Conservation (phyloP, 495 filamentous ascomycete genomes). For the Aspergillus egyptiacus region DNA sequence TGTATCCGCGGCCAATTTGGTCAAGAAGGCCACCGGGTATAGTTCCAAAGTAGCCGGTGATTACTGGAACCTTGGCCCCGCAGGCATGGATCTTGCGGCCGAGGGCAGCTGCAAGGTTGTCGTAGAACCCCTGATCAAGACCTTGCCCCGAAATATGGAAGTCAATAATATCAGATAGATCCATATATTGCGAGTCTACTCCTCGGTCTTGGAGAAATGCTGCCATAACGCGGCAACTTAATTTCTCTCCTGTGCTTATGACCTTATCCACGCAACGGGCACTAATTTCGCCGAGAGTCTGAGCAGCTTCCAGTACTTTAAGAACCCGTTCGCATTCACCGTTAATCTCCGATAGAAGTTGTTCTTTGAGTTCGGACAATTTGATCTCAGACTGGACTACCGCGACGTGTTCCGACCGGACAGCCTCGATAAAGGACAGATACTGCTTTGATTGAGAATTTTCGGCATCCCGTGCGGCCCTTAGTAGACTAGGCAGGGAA, state of each 20-base stretch:
- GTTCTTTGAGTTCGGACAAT: conserved; percentile 51
- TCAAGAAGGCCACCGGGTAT: conserved; percentile 74
- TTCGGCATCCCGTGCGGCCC: conserved; percentile 61
- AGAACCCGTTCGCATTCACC: conserved; percentile 62
- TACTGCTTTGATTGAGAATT: conserved; percentile 57
- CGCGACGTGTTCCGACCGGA: conserved; percentile 65
- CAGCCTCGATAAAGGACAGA: conserved; percentile 62
- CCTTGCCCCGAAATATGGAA: conserved; percentile 50
- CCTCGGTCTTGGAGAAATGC: conserved; percentile 70
- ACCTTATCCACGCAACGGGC: conserved; percentile 80
- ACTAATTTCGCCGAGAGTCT: conserved; percentile 65
- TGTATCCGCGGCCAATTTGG: conserved; percentile 80
- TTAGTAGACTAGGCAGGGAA: conserved; percentile 49
- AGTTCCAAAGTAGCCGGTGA: conserved; percentile 86
- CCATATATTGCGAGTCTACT: conserved; percentile 78
- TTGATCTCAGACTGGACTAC: conserved; percentile 59
- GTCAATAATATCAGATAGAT: conserved; percentile 70
- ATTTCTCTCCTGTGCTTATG: conserved; percentile 87
- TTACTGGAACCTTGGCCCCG: conserved; percentile 63
- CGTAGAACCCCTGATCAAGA: conserved; percentile 77
- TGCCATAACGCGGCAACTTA: conserved; percentile 84
- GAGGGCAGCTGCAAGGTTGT: conserved; percentile 56
- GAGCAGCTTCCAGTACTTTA: conserved; percentile 54
- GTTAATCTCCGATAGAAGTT: conserved; percentile 56
- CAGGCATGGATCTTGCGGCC: conserved; percentile 63